phyloP scores from a whole-genome alignment of 2,329 filamentous ascomycete genomes.

The Huntiella bhutanensis region DNA sequence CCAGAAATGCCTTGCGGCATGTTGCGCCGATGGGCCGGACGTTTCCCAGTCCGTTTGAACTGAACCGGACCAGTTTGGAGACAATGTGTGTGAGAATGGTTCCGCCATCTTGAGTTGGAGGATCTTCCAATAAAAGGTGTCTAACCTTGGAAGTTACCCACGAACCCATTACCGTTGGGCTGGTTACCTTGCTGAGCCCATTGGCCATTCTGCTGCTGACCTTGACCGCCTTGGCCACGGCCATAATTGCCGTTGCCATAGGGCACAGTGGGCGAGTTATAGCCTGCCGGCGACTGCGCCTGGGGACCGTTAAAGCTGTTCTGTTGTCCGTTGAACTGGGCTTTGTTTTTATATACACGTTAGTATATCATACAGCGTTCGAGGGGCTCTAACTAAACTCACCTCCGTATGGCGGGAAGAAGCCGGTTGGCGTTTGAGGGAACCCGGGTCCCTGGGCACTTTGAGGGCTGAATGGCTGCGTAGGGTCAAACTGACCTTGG shows the following conservation, averaged over 20 bases:
- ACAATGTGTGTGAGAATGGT: background rate
- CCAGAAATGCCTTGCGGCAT: too few relatives aligned
- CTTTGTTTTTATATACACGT: conserved; percentile 16
- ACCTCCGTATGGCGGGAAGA: conserved; percentile 90
- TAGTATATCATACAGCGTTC: background rate
- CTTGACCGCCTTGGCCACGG: conserved; percentile 36
- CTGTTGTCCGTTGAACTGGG: conserved; percentile 45
- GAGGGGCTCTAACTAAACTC: conserved; percentile 19
- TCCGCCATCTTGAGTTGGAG: background rate
- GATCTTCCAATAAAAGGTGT: background rate
- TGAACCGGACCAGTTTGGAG: too few relatives aligned
- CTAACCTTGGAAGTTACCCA: conserved; percentile 42
- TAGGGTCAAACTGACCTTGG: conserved; percentile 54
- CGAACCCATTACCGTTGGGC: conserved; percentile 32
- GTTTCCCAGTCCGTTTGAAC: too few relatives aligned
- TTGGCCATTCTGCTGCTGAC: conserved; percentile 36
- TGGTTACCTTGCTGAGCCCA: conserved; percentile 26
- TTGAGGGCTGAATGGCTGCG: conserved; percentile 50
- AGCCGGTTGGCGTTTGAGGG: conserved; percentile 58
- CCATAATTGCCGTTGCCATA: conserved; percentile 67
- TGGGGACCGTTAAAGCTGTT: conserved; percentile 41
- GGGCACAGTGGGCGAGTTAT: conserved; percentile 48
- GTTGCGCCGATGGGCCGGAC: too few relatives aligned
- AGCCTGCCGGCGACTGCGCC: conserved; percentile 41
- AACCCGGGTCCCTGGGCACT: conserved; percentile 55